Evolutionary conservation across 179 eudicot genomes (phyloP).

Genomic region (Nepenthes alata): DNA sequence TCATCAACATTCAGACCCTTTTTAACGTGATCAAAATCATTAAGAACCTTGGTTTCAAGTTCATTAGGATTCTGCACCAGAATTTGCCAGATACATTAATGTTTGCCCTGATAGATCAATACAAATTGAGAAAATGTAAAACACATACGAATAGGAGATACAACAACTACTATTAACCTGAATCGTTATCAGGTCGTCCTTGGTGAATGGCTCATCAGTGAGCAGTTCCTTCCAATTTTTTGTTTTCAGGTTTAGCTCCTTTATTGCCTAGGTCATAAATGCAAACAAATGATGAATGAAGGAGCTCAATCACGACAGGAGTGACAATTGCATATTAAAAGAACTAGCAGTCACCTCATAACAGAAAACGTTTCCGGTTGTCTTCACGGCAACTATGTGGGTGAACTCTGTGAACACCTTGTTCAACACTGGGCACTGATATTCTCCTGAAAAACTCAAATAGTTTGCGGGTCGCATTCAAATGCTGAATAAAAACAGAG

Average conservation of each 20-base stretch:
- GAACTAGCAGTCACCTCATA: conserved; percentile 53
- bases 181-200: conserved; percentile 72
- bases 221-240: conserved; percentile 97
- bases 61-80: conserved; percentile 76
- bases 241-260: conserved; percentile 87
- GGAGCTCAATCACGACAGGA: not conserved
- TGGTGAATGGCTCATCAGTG: conserved; percentile 83
- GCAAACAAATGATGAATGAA: conserved; percentile 1
- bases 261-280: conserved; percentile 52
- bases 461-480: too few relatives aligned
- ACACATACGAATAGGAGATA: conserved; percentile 1
- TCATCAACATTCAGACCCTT: conserved; percentile 78
- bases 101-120: too few relatives aligned
- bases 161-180: conserved; percentile 39
- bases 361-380: conserved; percentile 92
- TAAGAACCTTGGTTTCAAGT: conserved; percentile 60
- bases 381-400: conserved; percentile 90
- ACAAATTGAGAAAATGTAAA: not conserved
- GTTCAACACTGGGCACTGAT: conserved; percentile 90
- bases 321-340: not conserved
- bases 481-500: too few relatives aligned
- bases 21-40: conserved; percentile 86
- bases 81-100: too few relatives aligned
- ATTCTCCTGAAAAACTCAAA: conserved; percentile 43
- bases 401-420: conserved; percentile 95